These are phyloP conservation scores for Eucommia ulmoides DNA, from an alignment of 257 asterid genomes.

Conservation along the genomic window DNA sequence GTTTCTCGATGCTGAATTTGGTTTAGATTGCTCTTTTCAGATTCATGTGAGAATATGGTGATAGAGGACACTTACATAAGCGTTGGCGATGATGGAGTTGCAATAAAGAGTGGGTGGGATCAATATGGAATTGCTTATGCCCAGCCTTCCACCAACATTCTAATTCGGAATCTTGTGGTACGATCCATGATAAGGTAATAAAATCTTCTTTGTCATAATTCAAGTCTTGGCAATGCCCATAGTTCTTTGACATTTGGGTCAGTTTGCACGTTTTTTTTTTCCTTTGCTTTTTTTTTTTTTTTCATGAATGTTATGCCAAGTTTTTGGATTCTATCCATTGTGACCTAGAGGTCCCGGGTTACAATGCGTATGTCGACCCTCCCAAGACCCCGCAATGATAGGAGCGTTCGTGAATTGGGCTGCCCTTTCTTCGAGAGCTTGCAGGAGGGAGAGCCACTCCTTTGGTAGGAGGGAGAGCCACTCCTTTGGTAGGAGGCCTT, in stretches of 20 bases:
- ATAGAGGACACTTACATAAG: slow-evolving; percentile 79
- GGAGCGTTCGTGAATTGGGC: too few relatives aligned
- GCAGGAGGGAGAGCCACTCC: too few relatives aligned
- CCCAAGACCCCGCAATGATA: too few relatives aligned
- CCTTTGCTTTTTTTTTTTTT: neutral
- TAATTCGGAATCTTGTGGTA: slow-evolving; percentile 61
- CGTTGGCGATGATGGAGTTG: slow-evolving; percentile 86
- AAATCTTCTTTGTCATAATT: neutral
- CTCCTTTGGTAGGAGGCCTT: too few relatives aligned
- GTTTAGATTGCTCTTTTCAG: slow-evolving; percentile 26
- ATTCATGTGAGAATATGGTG: slow-evolving; percentile 70
- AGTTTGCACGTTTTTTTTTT: slow-evolving; percentile 2
- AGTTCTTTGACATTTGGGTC: neutral
- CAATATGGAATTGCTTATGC: slow-evolving; percentile 94
- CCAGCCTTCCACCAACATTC: slow-evolving; percentile 70
- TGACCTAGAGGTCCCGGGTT: too few relatives aligned
- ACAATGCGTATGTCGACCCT: too few relatives aligned
- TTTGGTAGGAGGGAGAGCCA: too few relatives aligned
- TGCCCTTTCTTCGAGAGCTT: too few relatives aligned
- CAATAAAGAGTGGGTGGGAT: slow-evolving; percentile 98
- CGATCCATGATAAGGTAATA: slow-evolving; percentile 83
- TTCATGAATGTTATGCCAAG: too few relatives aligned
- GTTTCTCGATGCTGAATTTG: neutral
- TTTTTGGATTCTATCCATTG: too few relatives aligned
- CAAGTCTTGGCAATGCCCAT: neutral